Evolutionary conservation across 345 rosid species (phyloP), one percentile per base, ranked within the genome.

Genomic region (Gossypium longicalyx): DNA sequence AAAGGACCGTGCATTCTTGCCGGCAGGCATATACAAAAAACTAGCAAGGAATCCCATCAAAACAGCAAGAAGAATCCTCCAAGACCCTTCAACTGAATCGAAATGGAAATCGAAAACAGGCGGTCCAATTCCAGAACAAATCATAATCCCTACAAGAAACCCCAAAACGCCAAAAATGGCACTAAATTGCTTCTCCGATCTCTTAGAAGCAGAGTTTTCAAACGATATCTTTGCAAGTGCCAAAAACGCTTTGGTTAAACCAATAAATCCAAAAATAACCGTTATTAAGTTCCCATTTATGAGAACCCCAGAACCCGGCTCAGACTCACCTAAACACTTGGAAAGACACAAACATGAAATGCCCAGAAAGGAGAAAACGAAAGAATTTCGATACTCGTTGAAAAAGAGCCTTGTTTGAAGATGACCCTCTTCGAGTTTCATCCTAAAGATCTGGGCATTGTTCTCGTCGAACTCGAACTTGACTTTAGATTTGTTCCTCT

Each of bases 121-220:
- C 0, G 68, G 69, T 12, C 83, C 78, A 74, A 82, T 68, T 49
- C 91, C 87, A 67, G 85, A 87, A 54, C 83, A 83, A 58, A 90
- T 77, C 60, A 80, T 7, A 29, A 86, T 68, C 78, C 95, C 97
- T 27, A 82, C 74, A 41, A 84, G 72, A 76, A 92, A 87, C 53
- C 93, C 94, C 62, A 90, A 22, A 57, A 43, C 79, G 43, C 92
- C 97, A 67, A 83, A 71, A 72, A 86, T 53, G 65, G 86, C 49
- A 74, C 97, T 87, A 59, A 87, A 67, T 59, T 80, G 86, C 85
- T 85, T 92, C 81, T 92, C 97, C 2, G 89, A 92, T 80, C 79
- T 83, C 94, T 88, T 92, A 0, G 97, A 90, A 4, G 97, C 95
- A 70, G 98, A 90, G 76, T 85, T 83, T 86, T 94, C 98, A 23